Conservation (phyloP, 345 rosid genomes). For the Cardamine occulta region DNA sequence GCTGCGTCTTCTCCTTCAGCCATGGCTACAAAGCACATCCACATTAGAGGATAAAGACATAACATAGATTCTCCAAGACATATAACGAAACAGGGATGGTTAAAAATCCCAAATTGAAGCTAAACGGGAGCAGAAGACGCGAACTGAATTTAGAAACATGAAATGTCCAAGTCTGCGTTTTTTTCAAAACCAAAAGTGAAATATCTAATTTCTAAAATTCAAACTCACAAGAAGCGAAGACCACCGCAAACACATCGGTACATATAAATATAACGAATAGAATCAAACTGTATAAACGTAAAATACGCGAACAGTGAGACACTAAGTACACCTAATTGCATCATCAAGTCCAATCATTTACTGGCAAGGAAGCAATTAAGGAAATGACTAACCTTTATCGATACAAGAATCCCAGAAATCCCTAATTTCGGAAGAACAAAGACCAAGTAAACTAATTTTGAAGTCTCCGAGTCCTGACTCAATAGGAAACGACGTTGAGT, state of each 20-base stretch:
- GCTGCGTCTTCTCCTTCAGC: constrained; percentile 21
- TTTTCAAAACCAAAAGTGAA: constrained; percentile 5
- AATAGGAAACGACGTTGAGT: constrained; percentile 9
- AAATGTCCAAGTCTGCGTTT: background rate
- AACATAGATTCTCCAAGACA: background rate
- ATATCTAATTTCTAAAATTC: background rate
- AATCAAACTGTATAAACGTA: background rate
- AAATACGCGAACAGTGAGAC: constrained; percentile 7
- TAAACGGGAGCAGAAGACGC: background rate
- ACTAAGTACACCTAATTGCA: background rate
- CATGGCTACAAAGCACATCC: constrained; percentile 34
- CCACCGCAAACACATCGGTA: background rate
- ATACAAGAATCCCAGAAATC: constrained; percentile 17
- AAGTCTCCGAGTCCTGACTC: background rate
- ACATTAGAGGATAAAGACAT: background rate
- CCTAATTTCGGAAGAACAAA: constrained; percentile 28
- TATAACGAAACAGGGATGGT: background rate
- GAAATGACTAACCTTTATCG: constrained; percentile 29
- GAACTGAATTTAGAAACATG: background rate
- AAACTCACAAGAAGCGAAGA: background rate
- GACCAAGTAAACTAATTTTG: constrained; percentile 10
- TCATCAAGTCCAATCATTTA: background rate
- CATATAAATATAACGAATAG: background rate
- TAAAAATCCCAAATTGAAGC: background rate
- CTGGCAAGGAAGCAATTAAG: background rate